Base-by-base conservation (phyloP, 176 grass and related monocot genomes). In the Rhynchospora pubera region DNA sequence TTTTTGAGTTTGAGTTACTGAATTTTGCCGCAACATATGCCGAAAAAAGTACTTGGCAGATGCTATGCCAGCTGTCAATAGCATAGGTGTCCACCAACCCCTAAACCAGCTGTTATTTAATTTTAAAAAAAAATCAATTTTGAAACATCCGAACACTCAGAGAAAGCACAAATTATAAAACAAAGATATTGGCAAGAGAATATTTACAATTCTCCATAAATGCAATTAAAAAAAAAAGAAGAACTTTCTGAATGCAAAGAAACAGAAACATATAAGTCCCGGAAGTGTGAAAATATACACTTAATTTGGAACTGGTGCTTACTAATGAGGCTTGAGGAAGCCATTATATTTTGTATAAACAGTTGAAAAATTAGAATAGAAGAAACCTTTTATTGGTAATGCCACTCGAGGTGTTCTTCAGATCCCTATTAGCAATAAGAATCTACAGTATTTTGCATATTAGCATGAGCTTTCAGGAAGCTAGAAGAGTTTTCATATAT, bases 11-110 rank as follows among this genome's bases (percentile, higher is more conserved):
- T 97, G 94, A 3, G 87, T 90, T 50, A 97, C 83, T 72, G 91
- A 84, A 64, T 97, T 97, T 60, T 83, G 91, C 83, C 91, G 84
- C 61, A 83, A 89, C 16, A 92, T 79, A 69, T 97, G 94, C 1
- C 83, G 87, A 1, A 97, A 83, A 65, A 97, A 94, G 79, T 93
- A 97, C 88, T 87, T 97, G 71, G 87, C 93, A 0, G 93, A 93
- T 63, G 91, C 80, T 18, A 97, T 43, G 55, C 93, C 91, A 71
- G 93, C 91, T 10, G 94, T 94, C 9, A 94, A 59, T 68, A 97
- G 83, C 69, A 94, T 53, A 23, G 94, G 91, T 50, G 91, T 92
- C 94, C 94, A 97, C 94, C 91, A 97, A 50, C 94, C 94, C 84
- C 94, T 93, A 63, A 78, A 28, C 71, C 45, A 75, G 71, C 71